Evolutionary conservation across 148 eudicot genomes (phyloP).

Genomic region (Chenopodium formosanum): DNA sequence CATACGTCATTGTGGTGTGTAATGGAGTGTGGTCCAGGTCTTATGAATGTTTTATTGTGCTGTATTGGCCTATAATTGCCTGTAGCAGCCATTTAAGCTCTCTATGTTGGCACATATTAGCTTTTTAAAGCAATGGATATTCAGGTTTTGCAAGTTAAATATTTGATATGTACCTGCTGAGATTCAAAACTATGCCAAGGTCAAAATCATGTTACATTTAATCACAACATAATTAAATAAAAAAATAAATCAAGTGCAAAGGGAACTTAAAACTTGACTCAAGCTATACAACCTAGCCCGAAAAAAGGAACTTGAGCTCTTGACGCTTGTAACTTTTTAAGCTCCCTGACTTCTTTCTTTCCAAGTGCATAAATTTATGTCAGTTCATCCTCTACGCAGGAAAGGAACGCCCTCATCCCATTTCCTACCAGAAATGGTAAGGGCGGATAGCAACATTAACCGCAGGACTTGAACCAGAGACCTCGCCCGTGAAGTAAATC

Average conservation of each 20-base stretch:
- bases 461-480: too few relatives aligned
- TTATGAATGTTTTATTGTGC: too few relatives aligned
- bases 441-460: too few relatives aligned
- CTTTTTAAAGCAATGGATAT: not conserved
- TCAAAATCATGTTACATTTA: not conserved
- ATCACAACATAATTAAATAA: not conserved
- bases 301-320: not conserved
- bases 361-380: not conserved
- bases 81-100: not conserved
- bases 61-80: not conserved
- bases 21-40: not conserved
- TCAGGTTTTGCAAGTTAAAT: not conserved
- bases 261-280: not conserved
- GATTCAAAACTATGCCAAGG: not conserved
- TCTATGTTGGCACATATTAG: not conserved
- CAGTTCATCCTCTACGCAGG: not conserved
- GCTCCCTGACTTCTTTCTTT: not conserved
- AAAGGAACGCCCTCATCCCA: too few relatives aligned
- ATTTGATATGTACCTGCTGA: not conserved
- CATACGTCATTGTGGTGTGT: not conserved
- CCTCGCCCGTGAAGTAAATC: too few relatives aligned
- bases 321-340: not conserved
- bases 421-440: too few relatives aligned
- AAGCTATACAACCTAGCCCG: not conserved
- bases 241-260: not conserved